Percentiles rank a stretch among this genome's conserved stretches.
phyloP scores from a whole-genome alignment of 2,329 filamentous ascomycete genomes.

The Spiromastix sp. region DNA sequence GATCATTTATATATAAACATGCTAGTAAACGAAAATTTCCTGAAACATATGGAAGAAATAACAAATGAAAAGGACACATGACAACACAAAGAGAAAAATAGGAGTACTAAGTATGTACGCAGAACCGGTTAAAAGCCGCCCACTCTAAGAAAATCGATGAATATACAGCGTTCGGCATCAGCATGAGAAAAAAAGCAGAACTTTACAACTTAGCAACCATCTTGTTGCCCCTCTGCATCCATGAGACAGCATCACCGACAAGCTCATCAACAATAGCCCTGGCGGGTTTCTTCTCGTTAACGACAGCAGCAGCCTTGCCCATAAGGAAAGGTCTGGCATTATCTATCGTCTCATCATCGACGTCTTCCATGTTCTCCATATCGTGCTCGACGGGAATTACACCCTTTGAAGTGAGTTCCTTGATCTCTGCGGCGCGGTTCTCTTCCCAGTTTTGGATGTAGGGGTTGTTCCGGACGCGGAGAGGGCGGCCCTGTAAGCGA shows the following conservation, averaged over 20 bases:
- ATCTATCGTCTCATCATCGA: conserved; percentile 80
- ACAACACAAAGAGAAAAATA: too few species aligned
- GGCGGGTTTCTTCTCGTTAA: conserved; percentile 83
- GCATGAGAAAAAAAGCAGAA: conserved; percentile 8
- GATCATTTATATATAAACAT: too few species aligned
- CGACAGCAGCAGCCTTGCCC: conserved; percentile 92
- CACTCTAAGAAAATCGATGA: too few species aligned
- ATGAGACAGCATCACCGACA: conserved; percentile 66
- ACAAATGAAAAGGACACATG: too few species aligned
- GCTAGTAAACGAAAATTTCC: too few species aligned
- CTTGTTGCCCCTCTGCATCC: conserved; percentile 58
- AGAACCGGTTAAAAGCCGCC: too few species aligned
- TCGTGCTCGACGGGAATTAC: conserved; percentile 90
- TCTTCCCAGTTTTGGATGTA: conserved; percentile 97
- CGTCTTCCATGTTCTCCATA: conserved; percentile 68
- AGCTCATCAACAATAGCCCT: conserved; percentile 93
- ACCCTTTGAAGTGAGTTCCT: conserved; percentile 79
- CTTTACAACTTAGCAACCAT: conserved; percentile 59
- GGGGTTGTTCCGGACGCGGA: conserved; percentile 84
- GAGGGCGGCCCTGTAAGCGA: conserved; percentile 58
- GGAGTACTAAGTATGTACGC: too few species aligned
- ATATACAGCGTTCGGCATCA: too few species aligned
- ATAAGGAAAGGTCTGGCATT: conserved; percentile 86
- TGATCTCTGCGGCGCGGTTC: conserved; percentile 82
- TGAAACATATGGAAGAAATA: too few species aligned